Evolutionary conservation across 2,329 filamentous ascomycete species (phyloP).

Genomic region (Talaromyces sp.): DNA sequence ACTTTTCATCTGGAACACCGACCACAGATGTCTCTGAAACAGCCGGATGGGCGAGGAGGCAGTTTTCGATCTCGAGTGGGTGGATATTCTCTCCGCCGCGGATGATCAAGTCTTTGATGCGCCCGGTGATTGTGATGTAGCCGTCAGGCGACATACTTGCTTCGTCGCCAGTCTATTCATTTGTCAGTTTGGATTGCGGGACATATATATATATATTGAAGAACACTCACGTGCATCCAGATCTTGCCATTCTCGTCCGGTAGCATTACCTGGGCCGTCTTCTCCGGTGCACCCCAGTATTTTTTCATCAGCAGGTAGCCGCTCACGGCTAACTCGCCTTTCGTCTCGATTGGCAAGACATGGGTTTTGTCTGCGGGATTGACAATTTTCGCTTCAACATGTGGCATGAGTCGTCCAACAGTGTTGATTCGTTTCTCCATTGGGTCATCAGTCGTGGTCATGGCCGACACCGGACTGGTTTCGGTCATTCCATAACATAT

Average conservation of each 20-base stretch:
- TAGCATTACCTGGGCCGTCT: constrained; percentile 65
- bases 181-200: neutral
- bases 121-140: constrained; percentile 80
- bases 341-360: constrained; percentile 58
- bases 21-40: constrained; percentile 77
- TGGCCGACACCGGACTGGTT: constrained; percentile 64
- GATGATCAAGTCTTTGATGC: constrained; percentile 95
- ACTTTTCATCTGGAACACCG: constrained; percentile 72
- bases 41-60: constrained; percentile 64
- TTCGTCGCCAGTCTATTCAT: constrained; percentile 75
- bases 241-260: constrained; percentile 51
- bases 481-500: constrained; percentile 98
- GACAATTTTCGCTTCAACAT: constrained; percentile 76
- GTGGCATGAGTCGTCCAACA: constrained; percentile 77
- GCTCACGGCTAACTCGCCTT: constrained; percentile 74
- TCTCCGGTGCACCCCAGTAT: constrained; percentile 71
- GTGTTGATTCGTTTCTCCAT: constrained; percentile 65
- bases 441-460: constrained; percentile 76
- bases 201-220: neutral
- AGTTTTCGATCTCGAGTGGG: constrained; percentile 88
- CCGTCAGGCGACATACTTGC: constrained; percentile 77
- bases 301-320: constrained; percentile 89
- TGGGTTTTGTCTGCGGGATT: constrained; percentile 55
- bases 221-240: constrained; percentile 66
- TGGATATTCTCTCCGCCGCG: constrained; percentile 94